Conservation (phyloP, 805 yeast genomes). For the Hanseniaspora guilliermondii region DNA sequence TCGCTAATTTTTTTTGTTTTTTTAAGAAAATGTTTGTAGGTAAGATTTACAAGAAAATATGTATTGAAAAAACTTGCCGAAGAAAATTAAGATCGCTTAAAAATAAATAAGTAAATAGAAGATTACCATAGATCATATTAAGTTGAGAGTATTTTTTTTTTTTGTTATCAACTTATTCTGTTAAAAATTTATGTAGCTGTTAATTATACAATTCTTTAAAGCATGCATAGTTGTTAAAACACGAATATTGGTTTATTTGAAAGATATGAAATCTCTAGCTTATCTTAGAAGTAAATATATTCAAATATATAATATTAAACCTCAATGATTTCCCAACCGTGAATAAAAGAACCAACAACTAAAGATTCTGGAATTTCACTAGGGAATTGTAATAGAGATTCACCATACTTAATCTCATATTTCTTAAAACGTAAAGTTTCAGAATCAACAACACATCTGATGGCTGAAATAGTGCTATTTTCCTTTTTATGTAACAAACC, state of each 20-base stretch:
- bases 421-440: conserved; percentile 16
- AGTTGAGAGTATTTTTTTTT: too few species aligned
- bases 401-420: conserved; percentile 21
- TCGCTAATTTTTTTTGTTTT: neutral
- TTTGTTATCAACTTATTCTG: too few species aligned
- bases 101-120: neutral
- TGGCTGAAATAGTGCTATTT: conserved; percentile 20
- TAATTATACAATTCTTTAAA: too few species aligned
- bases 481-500: conserved; percentile 24
- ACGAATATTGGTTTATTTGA: too few species aligned
- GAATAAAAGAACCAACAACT: conserved; percentile 20
- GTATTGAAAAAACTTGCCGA: neutral
- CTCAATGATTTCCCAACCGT: conserved; percentile 27
- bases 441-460: conserved; percentile 19
- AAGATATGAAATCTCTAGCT: too few species aligned
- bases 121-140: too few species aligned
- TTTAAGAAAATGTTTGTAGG: neutral
- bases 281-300: too few species aligned
- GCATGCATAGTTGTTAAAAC: too few species aligned
- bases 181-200: too few species aligned
- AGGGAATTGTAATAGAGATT: conserved; percentile 23
- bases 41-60: neutral
- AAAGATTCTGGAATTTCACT: conserved; percentile 16
- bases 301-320: conserved; percentile 13
- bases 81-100: neutral